phyloP scores from a whole-genome alignment of 129 eudicot genomes.

The Kitagawia praeruptora region DNA sequence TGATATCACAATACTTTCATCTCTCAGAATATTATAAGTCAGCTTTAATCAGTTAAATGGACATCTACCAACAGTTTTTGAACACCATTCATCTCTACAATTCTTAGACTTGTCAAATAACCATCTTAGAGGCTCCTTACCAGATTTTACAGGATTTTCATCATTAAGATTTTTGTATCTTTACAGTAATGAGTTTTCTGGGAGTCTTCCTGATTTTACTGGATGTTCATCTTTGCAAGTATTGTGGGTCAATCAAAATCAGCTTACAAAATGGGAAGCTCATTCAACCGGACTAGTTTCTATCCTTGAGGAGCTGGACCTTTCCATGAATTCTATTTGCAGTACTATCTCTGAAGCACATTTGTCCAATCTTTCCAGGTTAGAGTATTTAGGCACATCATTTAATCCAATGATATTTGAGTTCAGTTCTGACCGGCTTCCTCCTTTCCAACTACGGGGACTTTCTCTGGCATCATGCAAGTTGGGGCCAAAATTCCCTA shows the following conservation, averaged over 20 bases:
- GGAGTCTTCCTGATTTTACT: background rate
- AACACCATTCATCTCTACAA: too few species aligned
- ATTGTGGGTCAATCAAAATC: background rate
- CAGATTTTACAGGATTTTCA: background rate
- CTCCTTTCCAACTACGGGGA: background rate
- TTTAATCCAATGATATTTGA: constrained; percentile 2
- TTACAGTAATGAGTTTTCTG: background rate
- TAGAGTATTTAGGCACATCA: constrained; percentile 1
- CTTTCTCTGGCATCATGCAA: constrained; percentile 16
- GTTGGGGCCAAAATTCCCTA: constrained; percentile 29
- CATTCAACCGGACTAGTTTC: background rate
- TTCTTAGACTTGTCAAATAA: too few species aligned
- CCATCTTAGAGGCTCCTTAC: background rate
- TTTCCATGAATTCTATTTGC: constrained; percentile 7
- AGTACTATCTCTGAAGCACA: background rate
- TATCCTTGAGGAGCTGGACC: background rate
- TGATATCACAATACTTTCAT: background rate
- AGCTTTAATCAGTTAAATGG: too few species aligned
- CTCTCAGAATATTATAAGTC: background rate
- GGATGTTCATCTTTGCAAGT: background rate
- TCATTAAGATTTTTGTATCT: too few species aligned
- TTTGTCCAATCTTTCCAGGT: constrained; percentile 8
- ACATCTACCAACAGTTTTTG: background rate
- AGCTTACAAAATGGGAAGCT: background rate
- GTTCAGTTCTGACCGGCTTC: constrained; percentile 15